These are phyloP conservation scores for Colletotrichum sp. DNA, from an alignment of 2,329 filamentous ascomycete genomes.

Conservation along the genomic window DNA sequence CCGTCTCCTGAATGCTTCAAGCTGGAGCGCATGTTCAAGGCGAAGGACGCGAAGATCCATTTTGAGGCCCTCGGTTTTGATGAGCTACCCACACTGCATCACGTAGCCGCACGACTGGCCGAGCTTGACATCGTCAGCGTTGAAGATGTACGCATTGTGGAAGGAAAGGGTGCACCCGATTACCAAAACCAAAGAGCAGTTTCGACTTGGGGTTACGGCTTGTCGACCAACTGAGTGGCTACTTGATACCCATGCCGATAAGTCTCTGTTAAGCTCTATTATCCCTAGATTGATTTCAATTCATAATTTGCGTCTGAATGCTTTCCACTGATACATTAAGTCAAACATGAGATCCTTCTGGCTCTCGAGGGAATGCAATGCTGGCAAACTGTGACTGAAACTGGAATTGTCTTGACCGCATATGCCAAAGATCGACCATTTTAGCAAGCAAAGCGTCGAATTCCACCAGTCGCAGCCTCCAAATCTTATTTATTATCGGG, in stretches of 20 bases:
- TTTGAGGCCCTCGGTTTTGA: slow-evolving; percentile 58
- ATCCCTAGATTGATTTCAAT: neutral
- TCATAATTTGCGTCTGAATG: neutral
- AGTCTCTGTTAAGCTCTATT: neutral
- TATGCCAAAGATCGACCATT: neutral
- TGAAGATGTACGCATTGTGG: slow-evolving; percentile 32
- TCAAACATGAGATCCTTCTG: neutral
- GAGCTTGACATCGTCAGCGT: slow-evolving; percentile 63
- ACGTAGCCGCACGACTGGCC: slow-evolving; percentile 55
- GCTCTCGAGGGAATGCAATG: neutral
- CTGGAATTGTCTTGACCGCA: neutral
- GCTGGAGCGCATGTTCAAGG: slow-evolving; percentile 38
- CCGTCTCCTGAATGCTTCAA: slow-evolving; percentile 19
- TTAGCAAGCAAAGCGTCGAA: neutral
- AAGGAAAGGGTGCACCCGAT: slow-evolving; percentile 43
- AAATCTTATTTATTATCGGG: neutral
- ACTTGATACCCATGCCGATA: neutral
- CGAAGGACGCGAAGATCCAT: slow-evolving; percentile 41
- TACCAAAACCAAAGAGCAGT: slow-evolving; percentile 2
- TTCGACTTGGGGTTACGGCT: neutral
- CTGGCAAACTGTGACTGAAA: neutral
- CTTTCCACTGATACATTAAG: neutral
- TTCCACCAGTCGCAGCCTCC: neutral
- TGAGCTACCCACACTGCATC: slow-evolving; percentile 63
- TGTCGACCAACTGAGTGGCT: neutral